Percentiles rank a stretch among this genome's conserved stretches.
Conservation (phyloP, 2,329 filamentous ascomycete species). For the Trichoderma arundinaceum region DNA sequence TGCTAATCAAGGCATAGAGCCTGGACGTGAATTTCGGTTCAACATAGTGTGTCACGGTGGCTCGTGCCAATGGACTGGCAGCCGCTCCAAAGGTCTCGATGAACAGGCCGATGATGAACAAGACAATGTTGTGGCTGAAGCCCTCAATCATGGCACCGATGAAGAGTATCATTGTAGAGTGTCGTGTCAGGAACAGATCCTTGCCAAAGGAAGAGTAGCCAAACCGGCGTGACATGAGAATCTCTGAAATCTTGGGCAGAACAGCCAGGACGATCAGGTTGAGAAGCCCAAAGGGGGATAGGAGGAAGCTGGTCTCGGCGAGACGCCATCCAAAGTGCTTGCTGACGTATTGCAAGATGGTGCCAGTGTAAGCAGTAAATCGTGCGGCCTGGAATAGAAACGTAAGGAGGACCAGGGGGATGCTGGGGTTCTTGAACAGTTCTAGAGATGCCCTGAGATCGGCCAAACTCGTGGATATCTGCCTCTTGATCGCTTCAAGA, state of each 20-base stretch:
- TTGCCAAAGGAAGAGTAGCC: slow-evolving; percentile 45
- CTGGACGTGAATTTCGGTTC: slow-evolving; percentile 47
- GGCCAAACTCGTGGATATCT: slow-evolving; percentile 41
- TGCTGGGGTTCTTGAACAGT: slow-evolving; percentile 46
- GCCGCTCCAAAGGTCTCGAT: slow-evolving; percentile 48
- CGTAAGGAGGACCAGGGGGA: slow-evolving; percentile 47
- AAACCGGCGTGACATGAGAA: slow-evolving; percentile 44
- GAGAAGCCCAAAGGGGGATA: slow-evolving; percentile 50
- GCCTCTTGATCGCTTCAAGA: slow-evolving; percentile 38
- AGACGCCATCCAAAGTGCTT: slow-evolving; percentile 53
- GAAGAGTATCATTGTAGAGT: slow-evolving; percentile 44
- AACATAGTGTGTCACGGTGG: slow-evolving; percentile 50
- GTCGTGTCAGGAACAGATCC: slow-evolving; percentile 46
- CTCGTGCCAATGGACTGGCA: slow-evolving; percentile 47
- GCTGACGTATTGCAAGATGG: slow-evolving; percentile 51
- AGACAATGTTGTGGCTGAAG: slow-evolving; percentile 41
- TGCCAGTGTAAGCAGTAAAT: slow-evolving; percentile 44
- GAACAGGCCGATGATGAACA: slow-evolving; percentile 48
- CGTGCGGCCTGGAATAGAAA: slow-evolving; percentile 49
- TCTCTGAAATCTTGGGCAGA: slow-evolving; percentile 45
- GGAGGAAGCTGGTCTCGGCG: slow-evolving; percentile 49
- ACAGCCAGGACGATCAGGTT: slow-evolving; percentile 46
- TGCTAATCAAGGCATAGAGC: slow-evolving; percentile 50
- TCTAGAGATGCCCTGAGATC: slow-evolving; percentile 44
- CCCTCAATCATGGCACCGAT: slow-evolving; percentile 45